phyloP scores from a whole-genome alignment of 2,329 filamentous ascomycete genomes.

The Alternaria arbusti region DNA sequence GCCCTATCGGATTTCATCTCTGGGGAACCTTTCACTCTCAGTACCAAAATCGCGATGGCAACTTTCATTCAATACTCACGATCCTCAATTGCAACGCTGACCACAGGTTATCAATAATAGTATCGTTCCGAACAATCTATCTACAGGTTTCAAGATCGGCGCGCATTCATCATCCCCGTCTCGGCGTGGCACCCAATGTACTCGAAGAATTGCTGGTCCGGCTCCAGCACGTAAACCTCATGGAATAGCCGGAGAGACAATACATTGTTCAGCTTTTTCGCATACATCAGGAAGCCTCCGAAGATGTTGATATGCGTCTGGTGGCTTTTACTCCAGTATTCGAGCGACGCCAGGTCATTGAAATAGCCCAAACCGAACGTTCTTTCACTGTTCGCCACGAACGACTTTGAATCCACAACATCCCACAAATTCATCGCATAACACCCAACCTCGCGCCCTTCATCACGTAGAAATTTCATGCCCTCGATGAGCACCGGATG shows the following conservation, averaged over 20 bases:
- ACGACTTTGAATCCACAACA: constrained; percentile 39
- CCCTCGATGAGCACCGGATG: constrained; percentile 53
- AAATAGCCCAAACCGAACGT: constrained; percentile 55
- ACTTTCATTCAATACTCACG: neutral
- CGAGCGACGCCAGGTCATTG: constrained; percentile 50
- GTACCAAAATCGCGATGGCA: neutral
- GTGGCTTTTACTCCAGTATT: constrained; percentile 51
- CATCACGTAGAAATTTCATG: constrained; percentile 55
- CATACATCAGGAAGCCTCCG: constrained; percentile 50
- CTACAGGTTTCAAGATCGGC: neutral
- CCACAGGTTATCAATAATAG: no score
- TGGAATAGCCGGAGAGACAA: constrained; percentile 51
- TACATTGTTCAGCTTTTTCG: constrained; percentile 46
- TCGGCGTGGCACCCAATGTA: constrained; percentile 51
- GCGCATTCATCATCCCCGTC: constrained; percentile 42
- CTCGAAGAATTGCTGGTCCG: constrained; percentile 53
- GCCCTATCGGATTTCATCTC: neutral
- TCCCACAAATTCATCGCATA: constrained; percentile 55
- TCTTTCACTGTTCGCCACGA: constrained; percentile 32
- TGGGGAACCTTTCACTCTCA: neutral
- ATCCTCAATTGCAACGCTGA: neutral
- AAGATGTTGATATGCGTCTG: constrained; percentile 53
- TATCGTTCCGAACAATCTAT: neutral
- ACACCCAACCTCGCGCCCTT: constrained; percentile 54
- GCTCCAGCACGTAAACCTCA: constrained; percentile 50